These are phyloP conservation scores for Pleurotus ostreatus DNA, from an alignment of 768 basidiomycete genomes.

Conservation along the genomic window DNA sequence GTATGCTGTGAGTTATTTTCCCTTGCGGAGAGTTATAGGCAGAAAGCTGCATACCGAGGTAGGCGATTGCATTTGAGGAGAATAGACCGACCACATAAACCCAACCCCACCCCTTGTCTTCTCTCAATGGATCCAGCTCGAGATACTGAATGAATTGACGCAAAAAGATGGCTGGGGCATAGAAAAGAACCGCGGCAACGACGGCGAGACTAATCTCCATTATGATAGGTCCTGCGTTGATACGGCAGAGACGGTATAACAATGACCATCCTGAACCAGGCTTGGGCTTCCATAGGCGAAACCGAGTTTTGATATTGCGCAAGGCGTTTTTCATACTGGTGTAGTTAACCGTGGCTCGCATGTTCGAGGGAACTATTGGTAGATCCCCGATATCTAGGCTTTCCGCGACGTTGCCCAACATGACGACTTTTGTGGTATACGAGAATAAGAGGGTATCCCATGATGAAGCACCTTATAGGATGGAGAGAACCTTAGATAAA, in stretches of 20 bases:
- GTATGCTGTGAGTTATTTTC: background rate
- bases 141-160: constrained; percentile 58
- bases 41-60: constrained; percentile 23
- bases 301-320: constrained; percentile 34
- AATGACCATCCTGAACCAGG: constrained; percentile 65
- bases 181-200: constrained; percentile 59
- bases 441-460: constrained; percentile 74
- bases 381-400: constrained; percentile 86
- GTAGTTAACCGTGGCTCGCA: constrained; percentile 67
- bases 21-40: no score
- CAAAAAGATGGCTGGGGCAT: constrained; percentile 59
- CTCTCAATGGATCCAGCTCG: constrained; percentile 55
- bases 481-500: background rate
- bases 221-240: constrained; percentile 43
- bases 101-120: constrained; percentile 69
- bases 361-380: constrained; percentile 70
- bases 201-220: constrained; percentile 48
- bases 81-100: constrained; percentile 44
- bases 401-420: constrained; percentile 70
- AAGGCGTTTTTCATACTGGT: constrained; percentile 58
- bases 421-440: constrained; percentile 84
- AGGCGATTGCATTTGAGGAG: constrained; percentile 26
- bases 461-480: constrained; percentile 44
- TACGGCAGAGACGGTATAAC: constrained; percentile 53
- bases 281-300: constrained; percentile 56